phyloP scores from a whole-genome alignment of 1,139 yeast genomes.

The Diutina ranongensis region DNA sequence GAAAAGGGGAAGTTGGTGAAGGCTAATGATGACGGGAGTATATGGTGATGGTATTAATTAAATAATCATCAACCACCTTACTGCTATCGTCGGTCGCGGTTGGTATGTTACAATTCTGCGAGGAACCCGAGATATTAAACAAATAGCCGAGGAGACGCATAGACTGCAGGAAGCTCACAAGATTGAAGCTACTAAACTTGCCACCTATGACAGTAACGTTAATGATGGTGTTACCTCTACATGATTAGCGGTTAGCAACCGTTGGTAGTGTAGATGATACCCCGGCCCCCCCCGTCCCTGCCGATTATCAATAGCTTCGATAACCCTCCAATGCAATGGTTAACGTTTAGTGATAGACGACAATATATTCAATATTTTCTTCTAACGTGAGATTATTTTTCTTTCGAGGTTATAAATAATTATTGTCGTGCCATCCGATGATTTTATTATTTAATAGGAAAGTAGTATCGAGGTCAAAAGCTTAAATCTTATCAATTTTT shows the following conservation, averaged over 20 bases:
- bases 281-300: no score
- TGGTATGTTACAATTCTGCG: neutral
- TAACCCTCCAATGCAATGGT: no score
- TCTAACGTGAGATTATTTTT: no score
- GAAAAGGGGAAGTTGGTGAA: neutral
- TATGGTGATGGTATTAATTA: no score
- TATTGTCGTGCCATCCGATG: neutral
- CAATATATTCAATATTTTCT: no score
- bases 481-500: neutral
- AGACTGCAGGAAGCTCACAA: neutral
- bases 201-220: neutral
- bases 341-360: no score
- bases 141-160: neutral
- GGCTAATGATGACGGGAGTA: no score
- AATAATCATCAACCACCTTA: no score
- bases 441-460: neutral
- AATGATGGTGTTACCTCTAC: neutral
- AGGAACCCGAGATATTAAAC: neutral
- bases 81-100: neutral
- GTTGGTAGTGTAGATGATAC: no score
- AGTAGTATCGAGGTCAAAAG: neutral
- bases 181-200: neutral
- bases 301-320: no score
- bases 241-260: neutral
- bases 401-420: no score